phyloP scores from a whole-genome alignment of 2,329 filamentous ascomycete species.

The Escovopsis sp. region DNA sequence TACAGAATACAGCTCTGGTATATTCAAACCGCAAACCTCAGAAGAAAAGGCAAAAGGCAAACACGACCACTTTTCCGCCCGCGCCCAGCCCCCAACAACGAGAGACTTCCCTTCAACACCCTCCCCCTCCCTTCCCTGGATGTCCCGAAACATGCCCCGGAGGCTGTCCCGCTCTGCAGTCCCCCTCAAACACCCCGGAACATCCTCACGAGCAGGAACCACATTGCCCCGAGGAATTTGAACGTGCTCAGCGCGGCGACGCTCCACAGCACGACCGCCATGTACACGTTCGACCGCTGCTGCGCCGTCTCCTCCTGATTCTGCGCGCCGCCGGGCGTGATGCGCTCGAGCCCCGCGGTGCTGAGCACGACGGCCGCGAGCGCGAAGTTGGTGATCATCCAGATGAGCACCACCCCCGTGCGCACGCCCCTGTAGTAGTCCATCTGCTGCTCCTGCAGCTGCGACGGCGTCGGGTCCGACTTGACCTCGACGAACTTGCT shows the following conservation, averaged over 20 bases:
- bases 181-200: conserved; percentile 56
- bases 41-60: too few relatives aligned
- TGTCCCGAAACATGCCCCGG: too few relatives aligned
- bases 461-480: conserved; percentile 36
- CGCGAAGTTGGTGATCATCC: conserved; percentile 94
- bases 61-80: too few relatives aligned
- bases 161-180: too few relatives aligned
- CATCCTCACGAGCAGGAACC: conserved; percentile 83
- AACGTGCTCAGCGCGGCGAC: conserved; percentile 73
- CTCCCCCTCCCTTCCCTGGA: too few relatives aligned
- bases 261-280: conserved; percentile 76
- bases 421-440: conserved; percentile 98
- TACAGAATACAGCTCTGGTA: neutral
- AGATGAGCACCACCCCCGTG: conserved; percentile 77
- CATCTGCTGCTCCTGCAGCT: conserved; percentile 69
- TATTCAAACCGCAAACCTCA: too few relatives aligned
- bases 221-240: conserved; percentile 74
- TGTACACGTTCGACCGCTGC: conserved; percentile 61
- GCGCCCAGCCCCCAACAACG: too few relatives aligned
- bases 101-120: too few relatives aligned
- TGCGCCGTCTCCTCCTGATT: conserved; percentile 24
- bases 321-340: conserved; percentile 28
- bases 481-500: conserved; percentile 61
- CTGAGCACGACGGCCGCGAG: conserved; percentile 76
- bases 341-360: conserved; percentile 63